phyloP scores from a whole-genome alignment of 768 basidiomycete genomes.

The Rhizopogon vesiculosus region DNA sequence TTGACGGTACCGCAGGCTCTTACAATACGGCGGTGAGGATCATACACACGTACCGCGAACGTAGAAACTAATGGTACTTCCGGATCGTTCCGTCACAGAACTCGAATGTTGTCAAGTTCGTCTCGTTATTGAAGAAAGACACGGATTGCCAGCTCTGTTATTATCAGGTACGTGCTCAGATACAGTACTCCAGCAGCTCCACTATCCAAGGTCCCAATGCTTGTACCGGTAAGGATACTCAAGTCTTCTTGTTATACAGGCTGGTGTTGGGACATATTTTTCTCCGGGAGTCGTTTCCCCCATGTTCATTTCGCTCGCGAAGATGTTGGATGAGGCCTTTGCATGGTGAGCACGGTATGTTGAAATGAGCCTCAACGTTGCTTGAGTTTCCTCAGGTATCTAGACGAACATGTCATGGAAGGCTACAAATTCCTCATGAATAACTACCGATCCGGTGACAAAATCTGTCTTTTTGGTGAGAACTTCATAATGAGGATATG shows the following conservation, averaged over 20 bases:
- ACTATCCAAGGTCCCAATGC: too few relatives aligned
- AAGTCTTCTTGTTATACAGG: conserved; percentile 19
- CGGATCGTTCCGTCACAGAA: conserved; percentile 31
- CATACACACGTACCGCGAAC: background rate
- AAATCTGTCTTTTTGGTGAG: conserved; percentile 68
- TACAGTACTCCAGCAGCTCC: background rate
- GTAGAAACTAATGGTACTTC: background rate
- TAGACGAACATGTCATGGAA: conserved; percentile 65
- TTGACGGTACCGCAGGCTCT: conserved; percentile 61
- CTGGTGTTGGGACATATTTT: conserved; percentile 48
- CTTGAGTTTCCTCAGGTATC: conserved; percentile 41
- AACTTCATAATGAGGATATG: background rate
- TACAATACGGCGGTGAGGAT: conserved; percentile 42
- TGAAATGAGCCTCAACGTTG: background rate
- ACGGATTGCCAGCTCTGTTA: conserved; percentile 56
- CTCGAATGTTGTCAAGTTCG: conserved; percentile 70
- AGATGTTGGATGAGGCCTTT: conserved; percentile 60
- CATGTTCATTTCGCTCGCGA: conserved; percentile 51
- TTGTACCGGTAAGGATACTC: background rate
- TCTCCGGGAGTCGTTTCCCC: conserved; percentile 65
- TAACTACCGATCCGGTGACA: conserved; percentile 69
- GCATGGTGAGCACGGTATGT: conserved; percentile 50
- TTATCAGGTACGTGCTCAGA: conserved; percentile 52
- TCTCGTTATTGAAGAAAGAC: conserved; percentile 60
- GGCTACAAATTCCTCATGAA: conserved; percentile 81